These are phyloP conservation scores for Blastocystis sp. DNA, from an alignment of 352 stramenopile genomes.

Conservation along the genomic window DNA sequence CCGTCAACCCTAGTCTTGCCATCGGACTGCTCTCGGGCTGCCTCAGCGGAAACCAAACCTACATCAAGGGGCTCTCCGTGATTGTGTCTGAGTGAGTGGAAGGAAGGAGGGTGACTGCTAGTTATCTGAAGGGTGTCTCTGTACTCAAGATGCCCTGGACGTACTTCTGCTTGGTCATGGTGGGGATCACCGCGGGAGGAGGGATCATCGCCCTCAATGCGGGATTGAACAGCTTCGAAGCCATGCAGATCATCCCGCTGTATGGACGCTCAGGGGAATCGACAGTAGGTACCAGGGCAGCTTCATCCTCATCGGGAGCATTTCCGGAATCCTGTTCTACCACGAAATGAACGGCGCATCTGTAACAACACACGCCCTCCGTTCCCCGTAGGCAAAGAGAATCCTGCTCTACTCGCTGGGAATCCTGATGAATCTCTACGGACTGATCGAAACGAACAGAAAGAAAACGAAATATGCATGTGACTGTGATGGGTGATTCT, in stretches of 20 bases:
- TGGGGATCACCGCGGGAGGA: slow-evolving; percentile 46
- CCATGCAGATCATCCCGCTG: slow-evolving; percentile 58
- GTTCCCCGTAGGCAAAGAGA: background rate
- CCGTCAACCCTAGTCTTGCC: slow-evolving; percentile 32
- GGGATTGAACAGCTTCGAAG: slow-evolving; percentile 21
- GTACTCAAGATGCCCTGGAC: slow-evolving; percentile 26
- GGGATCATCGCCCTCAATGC: slow-evolving; percentile 45
- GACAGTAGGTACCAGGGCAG: slow-evolving; percentile 55
- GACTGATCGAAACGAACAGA: slow-evolving; percentile 40
- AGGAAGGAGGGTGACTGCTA: background rate
- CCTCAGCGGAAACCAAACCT: slow-evolving; percentile 62
- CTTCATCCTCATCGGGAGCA: slow-evolving; percentile 55
- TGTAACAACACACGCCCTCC: background rate
- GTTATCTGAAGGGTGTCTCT: slow-evolving; percentile 25
- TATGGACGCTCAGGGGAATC: background rate
- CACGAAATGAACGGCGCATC: slow-evolving; percentile 43
- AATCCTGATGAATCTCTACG: slow-evolving; percentile 44
- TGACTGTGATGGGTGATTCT: slow-evolving; percentile 16
- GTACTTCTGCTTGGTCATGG: slow-evolving; percentile 61
- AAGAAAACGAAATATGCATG: slow-evolving; percentile 68
- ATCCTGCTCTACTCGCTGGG: slow-evolving; percentile 28
- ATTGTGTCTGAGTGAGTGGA: slow-evolving; percentile 26
- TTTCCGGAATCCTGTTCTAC: slow-evolving; percentile 60
- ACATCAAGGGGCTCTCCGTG: slow-evolving; percentile 47
- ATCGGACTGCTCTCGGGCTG: slow-evolving; percentile 27